Conservation (phyloP, 2,329 filamentous ascomycete species). For the Botrytis hyacinthi region DNA sequence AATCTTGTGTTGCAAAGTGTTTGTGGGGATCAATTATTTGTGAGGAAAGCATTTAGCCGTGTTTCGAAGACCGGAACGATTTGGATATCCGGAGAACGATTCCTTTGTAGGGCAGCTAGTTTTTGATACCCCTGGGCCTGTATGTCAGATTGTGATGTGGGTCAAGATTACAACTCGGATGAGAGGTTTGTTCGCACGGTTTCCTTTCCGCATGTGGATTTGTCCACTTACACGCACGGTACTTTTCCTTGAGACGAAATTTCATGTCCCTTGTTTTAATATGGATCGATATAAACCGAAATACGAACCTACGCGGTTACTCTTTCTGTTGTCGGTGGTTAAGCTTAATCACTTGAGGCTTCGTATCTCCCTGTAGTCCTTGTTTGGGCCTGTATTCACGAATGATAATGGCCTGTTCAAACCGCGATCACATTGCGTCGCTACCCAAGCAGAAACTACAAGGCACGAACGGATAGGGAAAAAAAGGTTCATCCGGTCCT, state of each 20-base stretch:
- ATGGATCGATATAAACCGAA: not conserved
- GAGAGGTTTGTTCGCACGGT: not conserved
- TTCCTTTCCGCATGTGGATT: conserved; percentile 3
- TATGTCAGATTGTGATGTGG: not conserved
- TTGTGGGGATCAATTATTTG: not conserved
- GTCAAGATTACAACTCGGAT: not conserved
- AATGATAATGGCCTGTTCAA: not conserved
- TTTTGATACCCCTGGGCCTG: not conserved
- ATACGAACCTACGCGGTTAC: not conserved
- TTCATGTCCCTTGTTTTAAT: not conserved
- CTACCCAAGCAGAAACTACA: not conserved
- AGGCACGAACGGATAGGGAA: not conserved
- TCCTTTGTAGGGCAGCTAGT: not conserved
- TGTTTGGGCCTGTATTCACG: not conserved
- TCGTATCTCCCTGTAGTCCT: not conserved
- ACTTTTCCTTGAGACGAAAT: not conserved
- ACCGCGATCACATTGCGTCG: not conserved
- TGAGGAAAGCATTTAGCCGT: not conserved
- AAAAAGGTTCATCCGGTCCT: not conserved
- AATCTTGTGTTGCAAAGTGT: not conserved
- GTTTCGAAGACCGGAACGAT: not conserved
- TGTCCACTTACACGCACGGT: not conserved
- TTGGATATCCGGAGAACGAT: not conserved
- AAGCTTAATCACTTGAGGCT: not conserved
- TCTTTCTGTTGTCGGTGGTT: not conserved